Conservation (phyloP, 116 monocot species). For the Trichopus zeylanicus region DNA sequence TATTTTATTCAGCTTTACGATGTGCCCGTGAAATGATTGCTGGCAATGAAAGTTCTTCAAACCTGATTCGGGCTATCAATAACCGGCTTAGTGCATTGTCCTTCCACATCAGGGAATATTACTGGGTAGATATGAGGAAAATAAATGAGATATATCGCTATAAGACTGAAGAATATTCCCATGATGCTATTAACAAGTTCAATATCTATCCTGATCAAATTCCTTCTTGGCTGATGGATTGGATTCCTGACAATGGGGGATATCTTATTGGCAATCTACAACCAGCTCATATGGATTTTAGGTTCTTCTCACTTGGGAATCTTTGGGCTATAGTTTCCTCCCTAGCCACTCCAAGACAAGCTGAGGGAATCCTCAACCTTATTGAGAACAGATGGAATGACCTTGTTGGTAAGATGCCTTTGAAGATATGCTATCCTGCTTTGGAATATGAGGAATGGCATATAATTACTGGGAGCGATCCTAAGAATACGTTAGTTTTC, state of each 20-base stretch:
- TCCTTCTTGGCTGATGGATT: conserved; percentile 65
- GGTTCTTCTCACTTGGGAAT: conserved; percentile 75
- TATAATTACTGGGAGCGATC: conserved; percentile 79
- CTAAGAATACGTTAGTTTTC: conserved; percentile 68
- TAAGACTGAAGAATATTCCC: conserved; percentile 80
- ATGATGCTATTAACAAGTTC: conserved; percentile 70
- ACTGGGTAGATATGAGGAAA: conserved; percentile 78
- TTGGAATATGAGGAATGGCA: conserved; percentile 64
- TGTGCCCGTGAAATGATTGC: conserved; percentile 63
- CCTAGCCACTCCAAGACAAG: conserved; percentile 54
- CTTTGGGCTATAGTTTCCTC: conserved; percentile 73
- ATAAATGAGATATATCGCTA: conserved; percentile 81
- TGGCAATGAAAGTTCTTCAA: conserved; percentile 47
- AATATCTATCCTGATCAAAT: conserved; percentile 87
- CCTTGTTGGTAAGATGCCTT: conserved; percentile 62
- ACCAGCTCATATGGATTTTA: conserved; percentile 80
- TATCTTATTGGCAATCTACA: conserved; percentile 81
- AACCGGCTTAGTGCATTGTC: conserved; percentile 73
- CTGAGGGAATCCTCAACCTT: conserved; percentile 62
- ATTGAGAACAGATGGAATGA: conserved; percentile 76
- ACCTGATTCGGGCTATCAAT: conserved; percentile 51
- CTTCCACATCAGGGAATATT: conserved; percentile 78
- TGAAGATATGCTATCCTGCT: conserved; percentile 73
- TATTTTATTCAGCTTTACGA: conserved; percentile 72
- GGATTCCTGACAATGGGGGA: conserved; percentile 71